Evolutionary conservation across 768 basidiomycete species (phyloP), one percentile per base, ranked within the genome.

Genomic region (Hygrophoropsis aurantiaca): DNA sequence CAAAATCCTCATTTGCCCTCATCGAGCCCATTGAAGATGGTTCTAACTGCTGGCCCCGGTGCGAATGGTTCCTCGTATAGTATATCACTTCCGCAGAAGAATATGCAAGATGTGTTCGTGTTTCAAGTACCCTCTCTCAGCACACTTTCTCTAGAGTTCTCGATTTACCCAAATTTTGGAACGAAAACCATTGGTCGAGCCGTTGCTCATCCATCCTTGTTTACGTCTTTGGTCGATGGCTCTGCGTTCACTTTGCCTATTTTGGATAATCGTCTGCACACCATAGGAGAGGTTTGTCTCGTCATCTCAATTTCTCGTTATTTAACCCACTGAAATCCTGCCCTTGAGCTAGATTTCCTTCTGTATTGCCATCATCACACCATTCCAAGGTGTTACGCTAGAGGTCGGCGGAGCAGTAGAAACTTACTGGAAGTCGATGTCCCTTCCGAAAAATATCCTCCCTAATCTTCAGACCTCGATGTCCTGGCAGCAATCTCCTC

Each of bases 91-190:
- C 94, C 94, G 4, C 82, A 91, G 44, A 74, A 76, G 24, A 84
- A 87, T 49, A 77, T 77, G 43, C 73, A 78, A 52, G 81, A 85
- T 51, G 80, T 85, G 5, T 91, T 97, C 60, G 74, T 85, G 11
- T 97, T 98, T 73, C 95, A 97, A 69, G 80, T 90, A 44, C 76
- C 86, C 32, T 80, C 79, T 24, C 68, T 94, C 25, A 80, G 83
- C 40, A 74, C 76, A 25, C 77, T 98, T 44, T 80, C 83, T 1
- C 69, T 99, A 58, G 90, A 97, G 64, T 91, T 98, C 62, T 97
- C 95, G 18, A 74, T 98, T 24, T 97, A 94, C 70, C 97, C 97
- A 11, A 95, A 90, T 56, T 98, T 98, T 69, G 97, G 97, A 13
- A 94, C 91, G 13, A 95, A 92, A 68, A 92, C 94, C 15, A 90